Evolutionary conservation across 257 asterid species (phyloP), one percentile per base, ranked within the genome.

Genomic region (Solanum rostratum): DNA sequence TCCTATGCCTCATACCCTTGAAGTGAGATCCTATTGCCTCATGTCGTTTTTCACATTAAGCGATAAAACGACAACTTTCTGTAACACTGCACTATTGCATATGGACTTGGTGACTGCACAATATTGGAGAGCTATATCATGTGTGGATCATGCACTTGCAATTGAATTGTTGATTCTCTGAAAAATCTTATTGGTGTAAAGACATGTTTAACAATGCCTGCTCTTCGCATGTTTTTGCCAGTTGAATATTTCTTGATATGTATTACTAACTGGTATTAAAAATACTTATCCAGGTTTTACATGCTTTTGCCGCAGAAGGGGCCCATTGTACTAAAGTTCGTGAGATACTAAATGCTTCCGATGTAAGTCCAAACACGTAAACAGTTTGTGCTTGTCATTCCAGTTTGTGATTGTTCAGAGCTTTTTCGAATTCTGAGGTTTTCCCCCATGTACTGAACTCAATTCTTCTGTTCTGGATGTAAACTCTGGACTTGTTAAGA

Each of bases 291-390:
- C 86, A 96, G 99, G 99, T 96, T 87, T 88, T 96, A 88, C 98
- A 91, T 89, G 99, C 99, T 85, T 95, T 96, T 93, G 97, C 98
- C 53, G 91, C 97, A 20, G 99, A 96, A 88, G 99, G 99, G 82
- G 98, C 98, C 79, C 95, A 93, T 83, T 96, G 98, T 86, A 87
- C 89, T 83, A 96, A 89, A 96, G 98, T 96, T 84, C 97, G 93
- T 13, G 97, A 93, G 78, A 90, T 93, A 91, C 90, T 96, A 54
- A 86, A 90, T 89, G 88, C 98, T 87, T 96, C 99, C 39, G 88
- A 90, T 87, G 99, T 96, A 92, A 96, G 98, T 91, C 71, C 52
- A 52, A 84, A 50, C 29, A 53, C 11, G 6, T 46, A 78, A 27
- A 50, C 82, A 78, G n/a, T 50, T 27, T 27, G n/a, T 29, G 16